A percentile compares a stretch with the other conserved stretches of the same genome.
Evolutionary conservation across 768 basidiomycete genomes (phyloP).

Genomic region (Tylopilus felleus): DNA sequence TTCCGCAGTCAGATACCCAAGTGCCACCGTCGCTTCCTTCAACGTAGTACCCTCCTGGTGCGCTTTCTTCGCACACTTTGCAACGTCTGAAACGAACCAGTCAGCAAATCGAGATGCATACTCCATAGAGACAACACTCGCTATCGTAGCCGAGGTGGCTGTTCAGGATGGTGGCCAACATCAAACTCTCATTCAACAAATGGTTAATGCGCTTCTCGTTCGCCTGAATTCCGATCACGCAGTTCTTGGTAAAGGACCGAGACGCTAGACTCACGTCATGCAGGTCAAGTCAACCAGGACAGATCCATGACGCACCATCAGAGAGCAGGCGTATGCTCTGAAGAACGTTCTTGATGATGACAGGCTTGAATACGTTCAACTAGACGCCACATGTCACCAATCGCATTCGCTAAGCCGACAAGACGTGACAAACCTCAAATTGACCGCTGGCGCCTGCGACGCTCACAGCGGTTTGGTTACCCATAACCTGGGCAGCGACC

Average conservation of each 20-base stretch:
- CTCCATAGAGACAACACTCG: conserved; percentile 41
- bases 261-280: conserved; percentile 47
- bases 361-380: conserved; percentile 99
- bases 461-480: conserved; percentile 91
- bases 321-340: conserved; percentile 92
- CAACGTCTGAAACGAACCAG: conserved; percentile 65
- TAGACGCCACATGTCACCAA: conserved; percentile 29
- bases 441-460: conserved; percentile 94
- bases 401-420: conserved; percentile 1
- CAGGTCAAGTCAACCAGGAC: not conserved
- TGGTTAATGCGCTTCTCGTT: conserved; percentile 92
- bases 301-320: conserved; percentile 59
- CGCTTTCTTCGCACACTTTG: conserved; percentile 99
- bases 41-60: conserved; percentile 96
- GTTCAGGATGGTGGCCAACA: conserved; percentile 98
- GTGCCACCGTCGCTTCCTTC: conserved; percentile 88
- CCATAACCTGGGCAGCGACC: conserved; percentile 98
- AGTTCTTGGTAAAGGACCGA: conserved; percentile 95
- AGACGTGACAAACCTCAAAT: conserved; percentile 71
- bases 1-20: conserved; percentile 82
- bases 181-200: conserved; percentile 90
- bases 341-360: conserved; percentile 96
- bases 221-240: conserved; percentile 92
- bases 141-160: conserved; percentile 96
- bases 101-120: conserved; percentile 9